These are phyloP conservation scores for Hyaloperonospora arabidopsidis DNA, from an alignment of 352 stramenopile species.

Conservation along the genomic window DNA sequence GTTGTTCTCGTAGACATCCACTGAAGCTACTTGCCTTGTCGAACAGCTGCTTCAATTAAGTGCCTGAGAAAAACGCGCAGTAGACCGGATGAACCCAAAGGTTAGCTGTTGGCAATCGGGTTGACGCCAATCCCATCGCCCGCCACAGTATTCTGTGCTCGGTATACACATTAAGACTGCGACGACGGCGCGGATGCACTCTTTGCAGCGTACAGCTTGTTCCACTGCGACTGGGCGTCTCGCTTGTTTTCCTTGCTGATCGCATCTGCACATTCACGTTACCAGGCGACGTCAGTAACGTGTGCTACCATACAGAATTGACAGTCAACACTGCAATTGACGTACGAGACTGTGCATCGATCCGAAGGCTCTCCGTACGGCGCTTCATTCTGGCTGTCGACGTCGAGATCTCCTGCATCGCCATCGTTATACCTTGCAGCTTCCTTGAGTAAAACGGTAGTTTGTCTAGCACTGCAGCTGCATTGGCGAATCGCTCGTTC, in stretches of 20 bases:
- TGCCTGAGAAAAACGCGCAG: too few species aligned
- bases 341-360: slow-evolving; percentile 73
- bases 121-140: slow-evolving; percentile 25
- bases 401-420: slow-evolving; percentile 50
- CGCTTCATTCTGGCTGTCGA: slow-evolving; percentile 67
- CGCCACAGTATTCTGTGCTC: background rate
- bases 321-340: too few species aligned
- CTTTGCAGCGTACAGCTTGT: slow-evolving; percentile 69
- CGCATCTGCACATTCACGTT: slow-evolving; percentile 34
- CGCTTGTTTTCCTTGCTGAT: slow-evolving; percentile 80
- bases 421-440: slow-evolving; percentile 49
- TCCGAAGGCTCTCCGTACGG: slow-evolving; percentile 52
- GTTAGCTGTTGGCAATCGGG: too few species aligned
- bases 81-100: too few species aligned
- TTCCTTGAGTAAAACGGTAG: slow-evolving; percentile 62
- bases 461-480: slow-evolving; percentile 59
- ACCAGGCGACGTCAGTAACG: too few species aligned
- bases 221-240: slow-evolving; percentile 65
- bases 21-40: too few species aligned
- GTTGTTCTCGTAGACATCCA: too few species aligned
- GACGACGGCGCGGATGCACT: slow-evolving; percentile 14
- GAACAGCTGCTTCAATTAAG: too few species aligned
- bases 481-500: slow-evolving; percentile 54
- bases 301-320: too few species aligned
- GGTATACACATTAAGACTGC: background rate